Percentiles rank a stretch among this genome's conserved stretches.
Conservation (phyloP, 352 stramenopile genomes). For the Pythium aristosporum region DNA sequence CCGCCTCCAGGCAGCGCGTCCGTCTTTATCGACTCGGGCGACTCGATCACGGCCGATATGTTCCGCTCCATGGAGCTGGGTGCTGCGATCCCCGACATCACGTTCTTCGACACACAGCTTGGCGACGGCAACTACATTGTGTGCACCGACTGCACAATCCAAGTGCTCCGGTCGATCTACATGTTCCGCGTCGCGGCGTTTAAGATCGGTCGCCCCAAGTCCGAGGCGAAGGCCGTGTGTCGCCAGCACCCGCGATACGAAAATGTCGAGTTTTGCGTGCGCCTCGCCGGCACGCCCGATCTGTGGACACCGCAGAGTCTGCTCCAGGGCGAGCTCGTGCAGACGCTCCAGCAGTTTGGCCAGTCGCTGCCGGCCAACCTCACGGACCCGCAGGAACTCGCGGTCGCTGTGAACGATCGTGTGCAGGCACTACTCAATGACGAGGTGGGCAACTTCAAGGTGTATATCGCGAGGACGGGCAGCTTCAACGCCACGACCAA, state of each 20-base stretch:
- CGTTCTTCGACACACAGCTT: conserved; percentile 14
- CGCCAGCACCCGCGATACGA: background rate
- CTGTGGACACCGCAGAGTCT: conserved; percentile 14
- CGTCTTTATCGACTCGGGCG: background rate
- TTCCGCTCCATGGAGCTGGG: conserved; percentile 12
- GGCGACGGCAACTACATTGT: conserved; percentile 13
- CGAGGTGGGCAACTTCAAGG: conserved; percentile 6
- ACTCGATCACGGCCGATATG: conserved; percentile 3
- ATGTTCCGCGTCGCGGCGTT: conserved; percentile 14
- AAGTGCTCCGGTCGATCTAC: conserved; percentile 6
- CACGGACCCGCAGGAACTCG: background rate
- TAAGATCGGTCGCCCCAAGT: conserved; percentile 6
- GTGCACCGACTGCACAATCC: conserved; percentile 14
- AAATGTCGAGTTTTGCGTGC: conserved; percentile 12
- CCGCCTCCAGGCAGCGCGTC: background rate
- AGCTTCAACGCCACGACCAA: conserved; percentile 11
- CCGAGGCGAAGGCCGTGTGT: background rate
- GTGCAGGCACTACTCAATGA: background rate
- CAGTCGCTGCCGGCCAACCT: background rate
- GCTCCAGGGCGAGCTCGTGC: background rate
- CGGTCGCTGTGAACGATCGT: background rate
- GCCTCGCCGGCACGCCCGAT: background rate
- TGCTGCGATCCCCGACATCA: background rate
- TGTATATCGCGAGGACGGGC: conserved; percentile 12
- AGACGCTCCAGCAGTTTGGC: conserved; percentile 3